Evolutionary conservation across 2,329 filamentous ascomycete species (phyloP).

Genomic region (Xylaria sp.): DNA sequence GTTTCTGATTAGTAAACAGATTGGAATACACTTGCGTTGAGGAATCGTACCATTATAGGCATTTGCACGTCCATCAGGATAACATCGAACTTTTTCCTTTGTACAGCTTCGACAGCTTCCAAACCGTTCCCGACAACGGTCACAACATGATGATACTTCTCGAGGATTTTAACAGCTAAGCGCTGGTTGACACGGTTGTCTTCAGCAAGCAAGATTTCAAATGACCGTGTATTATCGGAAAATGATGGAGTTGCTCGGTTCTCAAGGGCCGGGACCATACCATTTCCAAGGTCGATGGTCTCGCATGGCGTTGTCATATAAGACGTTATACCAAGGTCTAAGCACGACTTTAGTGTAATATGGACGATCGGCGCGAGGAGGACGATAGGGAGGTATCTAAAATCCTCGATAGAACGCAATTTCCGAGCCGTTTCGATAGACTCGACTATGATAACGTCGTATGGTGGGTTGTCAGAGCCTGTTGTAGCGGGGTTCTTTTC

Average conservation of each 20-base stretch:
- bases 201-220: slow-evolving; percentile 94
- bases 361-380: slow-evolving; percentile 89
- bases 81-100: slow-evolving; percentile 92
- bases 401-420: slow-evolving; percentile 87
- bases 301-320: slow-evolving; percentile 98
- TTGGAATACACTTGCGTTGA: neutral
- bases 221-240: slow-evolving; percentile 93
- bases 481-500: slow-evolving; percentile 72
- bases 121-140: slow-evolving; percentile 95
- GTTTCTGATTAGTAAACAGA: slow-evolving; percentile 31
- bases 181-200: slow-evolving; percentile 98
- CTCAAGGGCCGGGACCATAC: slow-evolving; percentile 94
- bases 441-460: slow-evolving; percentile 96
- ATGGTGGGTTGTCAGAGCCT: slow-evolving; percentile 71
- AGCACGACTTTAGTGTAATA: slow-evolving; percentile 90
- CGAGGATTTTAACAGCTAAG: slow-evolving; percentile 93
- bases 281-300: slow-evolving; percentile 93
- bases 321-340: slow-evolving; percentile 96
- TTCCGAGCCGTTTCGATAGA: slow-evolving; percentile 90
- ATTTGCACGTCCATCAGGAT: slow-evolving; percentile 99
- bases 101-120: slow-evolving; percentile 92
- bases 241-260: slow-evolving; percentile 91
- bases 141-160: slow-evolving; percentile 94
- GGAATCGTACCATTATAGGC: slow-evolving; percentile 89
- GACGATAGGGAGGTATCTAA: slow-evolving; percentile 98